Evolutionary conservation across 2,329 filamentous ascomycete genomes (phyloP).

Genomic region (Metarhizium brunneum): DNA sequence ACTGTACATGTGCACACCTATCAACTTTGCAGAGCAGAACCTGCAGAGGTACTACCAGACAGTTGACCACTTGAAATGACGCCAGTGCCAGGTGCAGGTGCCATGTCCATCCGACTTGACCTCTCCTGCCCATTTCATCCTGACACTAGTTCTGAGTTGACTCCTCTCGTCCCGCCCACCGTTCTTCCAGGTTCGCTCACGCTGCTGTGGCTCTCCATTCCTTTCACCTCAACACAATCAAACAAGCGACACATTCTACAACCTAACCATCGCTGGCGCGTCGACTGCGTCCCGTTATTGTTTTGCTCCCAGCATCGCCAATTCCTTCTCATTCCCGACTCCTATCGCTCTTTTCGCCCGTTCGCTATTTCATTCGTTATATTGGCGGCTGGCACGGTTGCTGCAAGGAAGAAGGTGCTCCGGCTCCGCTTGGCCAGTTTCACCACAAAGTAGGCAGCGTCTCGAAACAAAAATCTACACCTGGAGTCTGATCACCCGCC

Average conservation of each 20-base stretch:
- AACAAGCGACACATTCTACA: conserved; percentile 3
- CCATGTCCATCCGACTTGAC: background rate
- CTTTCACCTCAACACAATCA: conserved; percentile 4
- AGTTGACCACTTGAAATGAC: background rate
- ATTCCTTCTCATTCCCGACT: background rate
- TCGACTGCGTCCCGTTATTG: background rate
- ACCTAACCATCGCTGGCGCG: conserved; percentile 1
- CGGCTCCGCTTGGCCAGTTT: background rate
- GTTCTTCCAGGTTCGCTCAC: background rate
- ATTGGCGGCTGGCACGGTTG: background rate
- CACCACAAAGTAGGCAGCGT: background rate
- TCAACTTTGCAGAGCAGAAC: too few relatives aligned
- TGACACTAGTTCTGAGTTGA: background rate
- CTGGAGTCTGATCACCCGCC: background rate
- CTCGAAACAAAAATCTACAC: background rate
- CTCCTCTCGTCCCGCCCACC: background rate
- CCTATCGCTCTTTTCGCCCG: background rate
- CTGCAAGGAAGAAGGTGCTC: background rate
- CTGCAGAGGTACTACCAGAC: too few relatives aligned
- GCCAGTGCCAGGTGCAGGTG: background rate
- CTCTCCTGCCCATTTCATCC: background rate
- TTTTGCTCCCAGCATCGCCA: background rate
- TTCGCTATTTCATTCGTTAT: background rate
- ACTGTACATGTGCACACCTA: too few relatives aligned
- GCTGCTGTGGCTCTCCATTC: conserved; percentile 2